Evolutionary conservation across 179 eudicot genomes (phyloP).

Genomic region (Silene coronaria): DNA sequence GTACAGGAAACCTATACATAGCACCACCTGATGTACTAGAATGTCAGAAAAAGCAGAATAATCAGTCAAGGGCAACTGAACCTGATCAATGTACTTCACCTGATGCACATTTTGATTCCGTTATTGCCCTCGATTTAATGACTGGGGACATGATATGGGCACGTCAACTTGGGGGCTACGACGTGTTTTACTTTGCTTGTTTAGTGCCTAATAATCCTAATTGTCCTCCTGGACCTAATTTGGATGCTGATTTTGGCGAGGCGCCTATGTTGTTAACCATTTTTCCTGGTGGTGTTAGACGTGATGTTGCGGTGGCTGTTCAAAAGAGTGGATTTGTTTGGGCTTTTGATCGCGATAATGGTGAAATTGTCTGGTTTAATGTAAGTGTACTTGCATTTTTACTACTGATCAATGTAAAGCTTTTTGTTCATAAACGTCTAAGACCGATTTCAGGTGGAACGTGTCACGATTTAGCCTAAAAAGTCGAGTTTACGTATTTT

Average conservation of each 20-base stretch:
- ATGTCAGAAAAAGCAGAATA: slow-evolving; percentile 40
- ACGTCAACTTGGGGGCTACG: slow-evolving; percentile 35
- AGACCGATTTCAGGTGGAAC: no score
- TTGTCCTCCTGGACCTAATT: slow-evolving; percentile 75
- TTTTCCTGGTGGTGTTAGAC: slow-evolving; percentile 14
- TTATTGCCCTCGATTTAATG: slow-evolving; percentile 23
- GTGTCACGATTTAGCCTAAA: no score
- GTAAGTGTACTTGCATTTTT: slow-evolving; percentile 24
- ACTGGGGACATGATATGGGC: slow-evolving; percentile 28
- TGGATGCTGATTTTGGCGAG: slow-evolving; percentile 77
- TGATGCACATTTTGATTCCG: slow-evolving; percentile 28
- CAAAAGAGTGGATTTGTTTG: slow-evolving; percentile 52
- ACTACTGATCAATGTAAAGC: background rate
- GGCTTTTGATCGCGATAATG: slow-evolving; percentile 52
- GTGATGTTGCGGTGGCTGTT: slow-evolving; percentile 30
- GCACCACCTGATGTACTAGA: slow-evolving; percentile 46
- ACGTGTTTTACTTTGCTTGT: slow-evolving; percentile 34
- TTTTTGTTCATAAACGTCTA: background rate
- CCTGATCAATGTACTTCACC: slow-evolving; percentile 32
- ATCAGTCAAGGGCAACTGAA: slow-evolving; percentile 25
- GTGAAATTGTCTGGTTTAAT: slow-evolving; percentile 44
- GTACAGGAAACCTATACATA: slow-evolving; percentile 58
- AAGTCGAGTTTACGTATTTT: background rate
- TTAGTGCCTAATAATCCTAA: slow-evolving; percentile 39
- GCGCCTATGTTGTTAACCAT: slow-evolving; percentile 32